These are phyloP conservation scores for Citrus cavaleriei DNA, from an alignment of 345 rosid species.

Conservation along the genomic window DNA sequence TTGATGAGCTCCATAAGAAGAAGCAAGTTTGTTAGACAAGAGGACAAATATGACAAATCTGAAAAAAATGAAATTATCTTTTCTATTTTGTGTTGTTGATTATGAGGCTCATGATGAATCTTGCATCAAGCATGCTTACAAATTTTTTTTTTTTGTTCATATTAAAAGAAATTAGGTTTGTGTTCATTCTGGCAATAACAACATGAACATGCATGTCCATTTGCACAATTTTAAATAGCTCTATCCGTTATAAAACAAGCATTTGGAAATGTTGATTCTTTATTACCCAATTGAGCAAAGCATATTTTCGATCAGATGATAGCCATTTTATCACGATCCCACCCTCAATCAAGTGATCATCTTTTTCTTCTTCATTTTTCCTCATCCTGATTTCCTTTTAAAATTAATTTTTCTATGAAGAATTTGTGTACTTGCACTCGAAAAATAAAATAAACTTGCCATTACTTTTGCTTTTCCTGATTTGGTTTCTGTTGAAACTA, in stretches of 20 bases:
- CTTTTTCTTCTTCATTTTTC: too few relatives aligned
- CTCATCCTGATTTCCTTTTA: neutral
- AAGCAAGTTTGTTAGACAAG: neutral
- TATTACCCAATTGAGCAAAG: neutral
- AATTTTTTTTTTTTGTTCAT: neutral
- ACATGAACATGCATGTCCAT: neutral
- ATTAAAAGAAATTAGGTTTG: conserved; percentile 18
- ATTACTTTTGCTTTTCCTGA: neutral
- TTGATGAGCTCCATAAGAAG: neutral
- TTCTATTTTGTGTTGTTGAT: neutral
- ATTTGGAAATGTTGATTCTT: neutral
- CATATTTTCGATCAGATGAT: neutral
- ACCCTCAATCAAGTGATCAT: neutral
- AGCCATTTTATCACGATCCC: neutral
- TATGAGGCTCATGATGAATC: neutral
- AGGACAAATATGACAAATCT: conserved; percentile 2
- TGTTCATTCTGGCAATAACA: neutral
- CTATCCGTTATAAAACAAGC: conserved; percentile 4
- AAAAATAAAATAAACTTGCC: too few relatives aligned
- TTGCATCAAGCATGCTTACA: neutral
- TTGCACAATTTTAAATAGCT: neutral
- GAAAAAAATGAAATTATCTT: neutral
- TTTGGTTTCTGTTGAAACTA: neutral
- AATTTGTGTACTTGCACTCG: neutral
- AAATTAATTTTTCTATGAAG: neutral